Conservation (phyloP, 2,329 filamentous ascomycete species). For the Diaporthe destruens region DNA sequence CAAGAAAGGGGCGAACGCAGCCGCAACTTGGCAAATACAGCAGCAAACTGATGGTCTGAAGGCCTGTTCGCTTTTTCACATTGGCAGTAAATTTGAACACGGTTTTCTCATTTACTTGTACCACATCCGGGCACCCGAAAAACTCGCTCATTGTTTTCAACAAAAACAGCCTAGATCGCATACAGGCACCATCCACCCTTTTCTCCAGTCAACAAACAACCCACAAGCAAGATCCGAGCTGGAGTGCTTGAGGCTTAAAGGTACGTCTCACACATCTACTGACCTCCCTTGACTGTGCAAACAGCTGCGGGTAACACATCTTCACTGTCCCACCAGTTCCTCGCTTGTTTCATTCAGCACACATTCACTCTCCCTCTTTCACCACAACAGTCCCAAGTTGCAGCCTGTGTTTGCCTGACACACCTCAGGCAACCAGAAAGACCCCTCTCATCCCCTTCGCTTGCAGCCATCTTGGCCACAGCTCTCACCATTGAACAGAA, state of each 20-base stretch:
- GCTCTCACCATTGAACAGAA: neutral
- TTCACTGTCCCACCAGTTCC: constrained; percentile 21
- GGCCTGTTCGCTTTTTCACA: neutral
- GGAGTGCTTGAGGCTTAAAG: neutral
- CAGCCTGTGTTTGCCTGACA: constrained; percentile 1
- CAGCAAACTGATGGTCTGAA: neutral
- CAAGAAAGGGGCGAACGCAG: neutral
- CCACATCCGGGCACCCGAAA: neutral
- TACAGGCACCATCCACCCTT: constrained; percentile 8
- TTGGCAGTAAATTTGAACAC: neutral
- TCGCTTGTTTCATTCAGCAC: neutral
- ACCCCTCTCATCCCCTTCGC: neutral
- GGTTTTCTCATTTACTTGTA: neutral
- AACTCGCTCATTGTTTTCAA: constrained; percentile 29
- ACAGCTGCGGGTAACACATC: neutral
- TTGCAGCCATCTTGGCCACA: no score
- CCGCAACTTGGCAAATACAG: neutral
- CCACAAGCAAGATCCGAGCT: neutral
- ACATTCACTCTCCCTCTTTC: neutral
- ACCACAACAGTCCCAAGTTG: neutral
- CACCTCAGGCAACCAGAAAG: neutral
- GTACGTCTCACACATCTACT: neutral
- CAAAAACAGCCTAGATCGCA: constrained; percentile 10
- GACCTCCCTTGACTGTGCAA: constrained; percentile 1
- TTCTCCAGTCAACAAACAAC: neutral